Base-by-base conservation (phyloP, 1,139 yeast species). In the Wickerhamomyces sp. region DNA sequence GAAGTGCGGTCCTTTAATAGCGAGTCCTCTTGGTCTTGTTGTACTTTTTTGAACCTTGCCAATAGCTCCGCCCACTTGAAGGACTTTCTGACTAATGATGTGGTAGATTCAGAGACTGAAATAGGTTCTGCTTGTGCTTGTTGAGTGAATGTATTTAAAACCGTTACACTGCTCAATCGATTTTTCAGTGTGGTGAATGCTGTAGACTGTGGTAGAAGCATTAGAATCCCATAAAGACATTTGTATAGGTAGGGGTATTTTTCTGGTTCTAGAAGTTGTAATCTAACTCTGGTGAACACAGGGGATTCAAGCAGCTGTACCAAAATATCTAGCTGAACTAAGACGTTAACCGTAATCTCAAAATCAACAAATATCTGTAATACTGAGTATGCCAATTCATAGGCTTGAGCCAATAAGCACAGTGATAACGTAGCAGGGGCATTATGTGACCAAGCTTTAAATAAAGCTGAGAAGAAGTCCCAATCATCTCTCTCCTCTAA, bases 181-280 rank as follows among this genome's bases (percentile, higher is more conserved):
- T 84, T 87, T 47, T 83, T 82, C 47, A 94, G 70, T 0, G 86
- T 79, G 18, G 76, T 79, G 60, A 88, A 94, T 0, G 98, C 96
- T n/a, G 88, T 76, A 0, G 97, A 87, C 59, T 94, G 99, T 0
- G 99, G 99, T 39, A 94, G 65, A 6, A 94, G 72, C 99, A 94
- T 94, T 43, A 94, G 68, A 35, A 94, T 74, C 1, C 98, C 98
- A 58, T 89, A 94, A 24, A 94, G 71, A 36, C 96, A 85, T 58
- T 89, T 88, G 71, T 84, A 87, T 31, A 94, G 65, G 54, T 75
- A 85, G 0, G 95, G 96, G 56, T 86, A 76, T 51, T 76, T 78
- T 38, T 82, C 88, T 1, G 96, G 97, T 56, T 89, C 96, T 39
- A 94, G 67, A 20, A 94, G 67, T 60, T 92, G 97, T 45, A 94